phyloP scores from a whole-genome alignment of 2,329 filamentous ascomycete species.

The Aspergillus pseudoviridinutans region DNA sequence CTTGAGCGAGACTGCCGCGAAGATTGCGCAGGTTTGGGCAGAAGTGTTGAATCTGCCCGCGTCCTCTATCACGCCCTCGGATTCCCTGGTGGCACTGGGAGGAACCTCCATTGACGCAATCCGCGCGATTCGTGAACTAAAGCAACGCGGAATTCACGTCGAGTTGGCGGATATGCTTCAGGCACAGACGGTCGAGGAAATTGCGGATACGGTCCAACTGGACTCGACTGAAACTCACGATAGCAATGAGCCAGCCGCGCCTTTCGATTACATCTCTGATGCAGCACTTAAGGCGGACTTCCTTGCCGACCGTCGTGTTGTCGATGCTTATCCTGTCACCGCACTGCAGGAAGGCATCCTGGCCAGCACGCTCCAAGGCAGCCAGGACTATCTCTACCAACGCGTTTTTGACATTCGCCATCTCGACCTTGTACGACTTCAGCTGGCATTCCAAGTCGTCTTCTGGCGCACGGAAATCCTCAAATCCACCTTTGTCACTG shows the following conservation, averaged over 20 bases:
- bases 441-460: background rate
- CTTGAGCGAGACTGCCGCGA: background rate
- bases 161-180: slow-evolving; percentile 3
- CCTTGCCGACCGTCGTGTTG: background rate
- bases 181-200: background rate
- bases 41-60: background rate
- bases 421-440: background rate
- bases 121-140: slow-evolving; percentile 1
- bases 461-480: background rate
- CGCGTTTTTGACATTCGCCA: slow-evolving; percentile 3
- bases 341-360: slow-evolving; percentile 5
- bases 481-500: background rate
- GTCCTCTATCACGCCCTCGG: background rate
- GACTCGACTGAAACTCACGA: background rate
- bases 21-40: slow-evolving; percentile 3
- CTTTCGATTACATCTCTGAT: slow-evolving; percentile 1
- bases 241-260: background rate
- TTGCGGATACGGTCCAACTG: background rate
- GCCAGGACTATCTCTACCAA: slow-evolving; percentile 3
- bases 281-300: background rate
- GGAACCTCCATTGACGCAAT: slow-evolving; percentile 8
- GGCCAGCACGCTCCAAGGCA: background rate
- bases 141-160: slow-evolving; percentile 1
- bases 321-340: slow-evolving; percentile 4
- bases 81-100: slow-evolving; percentile 3